Base-by-base conservation (phyloP, 257 asterid species). In the Jacaranda mimosifolia region DNA sequence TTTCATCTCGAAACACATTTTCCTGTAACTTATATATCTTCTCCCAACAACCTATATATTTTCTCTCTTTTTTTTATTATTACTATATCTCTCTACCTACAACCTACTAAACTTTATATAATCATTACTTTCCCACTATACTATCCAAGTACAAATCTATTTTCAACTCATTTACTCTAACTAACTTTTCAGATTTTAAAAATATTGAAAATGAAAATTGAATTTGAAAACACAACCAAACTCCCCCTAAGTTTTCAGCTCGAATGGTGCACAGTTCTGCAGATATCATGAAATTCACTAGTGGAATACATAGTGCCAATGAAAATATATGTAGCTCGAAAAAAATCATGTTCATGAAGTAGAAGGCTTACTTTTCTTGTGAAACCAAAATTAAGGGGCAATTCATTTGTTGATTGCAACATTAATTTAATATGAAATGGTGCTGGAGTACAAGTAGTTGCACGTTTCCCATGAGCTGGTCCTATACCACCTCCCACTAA, bases 401-500 rank as follows among this genome's bases (percentile, higher is more conserved):
- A 64, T 51, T 87, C 96, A 78, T 95, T 98, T 1, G 97, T 95
- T 51, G 99, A 87, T 78, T 90, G 98, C 91, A 95, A 80, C 99
- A 95, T 95, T 75, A 95, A 74, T 84, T 87, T 86, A 98, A 95
- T 90, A 76, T 95, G 98, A 59, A 85, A 80, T 69, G 90, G 93
- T 38, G 94, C 92, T 15, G 98, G 97, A 13, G 99, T 95, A 85
- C 98, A 95, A 77, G 99, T 95, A 48, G 99, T 95, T 79, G 99
- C 99, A 53, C 97, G 98, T 10, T 97, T 91, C 75, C 98, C 99
- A 69, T 91, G 70, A 75, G 99, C 97, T 80, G 99, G 98, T 83
- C 99, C 98, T 10, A 97, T 91, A n/a, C 98, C 99, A 78, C 99
- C 98, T 89, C 99, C 99, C 62, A 93, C 93, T 82, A 95, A 18